Percentiles rank a stretch among this genome's conserved stretches.
phyloP scores from a whole-genome alignment of 1,284 basidiomycete species.

The Ustilago cynodontis region DNA sequence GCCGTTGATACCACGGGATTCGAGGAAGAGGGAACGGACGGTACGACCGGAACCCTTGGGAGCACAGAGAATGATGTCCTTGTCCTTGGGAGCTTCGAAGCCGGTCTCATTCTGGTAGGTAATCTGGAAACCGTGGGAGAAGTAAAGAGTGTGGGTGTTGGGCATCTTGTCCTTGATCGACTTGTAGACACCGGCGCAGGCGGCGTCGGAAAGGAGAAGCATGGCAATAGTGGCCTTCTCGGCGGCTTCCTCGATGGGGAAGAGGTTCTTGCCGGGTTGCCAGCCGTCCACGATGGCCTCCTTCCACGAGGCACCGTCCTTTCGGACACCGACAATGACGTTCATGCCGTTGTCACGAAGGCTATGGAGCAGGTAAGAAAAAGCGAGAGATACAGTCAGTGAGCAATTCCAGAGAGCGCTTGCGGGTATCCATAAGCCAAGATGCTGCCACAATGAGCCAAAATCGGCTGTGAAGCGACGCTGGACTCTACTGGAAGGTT shows the following conservation, averaged over 20 bases:
- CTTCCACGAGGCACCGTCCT: constrained; percentile 95
- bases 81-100: constrained; percentile 89
- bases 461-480: no score
- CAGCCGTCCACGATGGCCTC: constrained; percentile 97
- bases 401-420: not conserved
- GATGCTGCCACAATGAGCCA: no score
- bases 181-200: constrained; percentile 95
- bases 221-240: constrained; percentile 97
- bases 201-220: constrained; percentile 99
- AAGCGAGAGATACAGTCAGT: constrained; percentile 8
- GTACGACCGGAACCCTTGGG: constrained; percentile 99
- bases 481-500: no score
- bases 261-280: constrained; percentile 97
- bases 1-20: constrained; percentile 97
- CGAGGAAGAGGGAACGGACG: constrained; percentile 99
- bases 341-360: constrained; percentile 99
- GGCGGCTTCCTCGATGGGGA: constrained; percentile 98
- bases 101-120: constrained; percentile 98
- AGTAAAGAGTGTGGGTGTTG: constrained; percentile 99
- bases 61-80: constrained; percentile 98
- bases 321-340: constrained; percentile 97
- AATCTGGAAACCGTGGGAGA: constrained; percentile 99
- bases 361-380: constrained; percentile 39
- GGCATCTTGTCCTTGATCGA: constrained; percentile 86
- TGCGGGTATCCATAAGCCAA: no score